phyloP scores from a whole-genome alignment of 805 yeast genomes.

The Candida morakotiae region DNA sequence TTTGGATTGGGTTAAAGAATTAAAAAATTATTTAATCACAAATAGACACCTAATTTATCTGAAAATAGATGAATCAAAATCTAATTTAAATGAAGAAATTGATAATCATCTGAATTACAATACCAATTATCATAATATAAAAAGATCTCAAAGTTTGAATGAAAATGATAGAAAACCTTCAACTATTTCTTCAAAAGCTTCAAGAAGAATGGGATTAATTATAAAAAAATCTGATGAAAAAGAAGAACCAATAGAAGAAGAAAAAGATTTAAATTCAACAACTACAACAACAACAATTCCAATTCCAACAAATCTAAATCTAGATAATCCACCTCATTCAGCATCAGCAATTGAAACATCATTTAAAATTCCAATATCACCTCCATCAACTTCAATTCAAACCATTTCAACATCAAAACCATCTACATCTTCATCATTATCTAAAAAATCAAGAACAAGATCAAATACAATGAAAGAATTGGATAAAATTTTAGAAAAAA shows the following conservation, averaged over 20 bases:
- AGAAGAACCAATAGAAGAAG: too few relatives aligned
- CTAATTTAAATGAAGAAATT: conserved; percentile 3
- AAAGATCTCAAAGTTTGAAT: conserved; percentile 71
- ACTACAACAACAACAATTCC: neutral
- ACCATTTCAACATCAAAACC: conserved; percentile 10
- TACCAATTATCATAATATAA: conserved; percentile 21
- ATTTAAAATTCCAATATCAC: conserved; percentile 13
- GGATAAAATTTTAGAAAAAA: conserved; percentile 32
- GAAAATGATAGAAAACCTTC: conserved; percentile 27
- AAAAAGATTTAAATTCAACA: conserved; percentile 2
- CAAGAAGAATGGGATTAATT: conserved; percentile 74
- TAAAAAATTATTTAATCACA: conserved; percentile 34
- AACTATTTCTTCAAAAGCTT: conserved; percentile 49
- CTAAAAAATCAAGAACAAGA: conserved; percentile 24
- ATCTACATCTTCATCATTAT: conserved; percentile 1
- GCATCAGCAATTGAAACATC: conserved; percentile 4
- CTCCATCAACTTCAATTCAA: conserved; percentile 6
- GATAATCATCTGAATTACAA: neutral
- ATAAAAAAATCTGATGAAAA: conserved; percentile 39
- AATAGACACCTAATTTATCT: conserved; percentile 30
- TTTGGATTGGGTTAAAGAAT: conserved; percentile 41
- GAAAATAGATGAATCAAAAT: conserved; percentile 19
- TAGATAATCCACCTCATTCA: neutral
- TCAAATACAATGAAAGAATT: conserved; percentile 35
- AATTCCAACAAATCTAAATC: neutral